Base-by-base conservation (phyloP, 176 grass and related monocot genomes). In the Carex pumila region DNA sequence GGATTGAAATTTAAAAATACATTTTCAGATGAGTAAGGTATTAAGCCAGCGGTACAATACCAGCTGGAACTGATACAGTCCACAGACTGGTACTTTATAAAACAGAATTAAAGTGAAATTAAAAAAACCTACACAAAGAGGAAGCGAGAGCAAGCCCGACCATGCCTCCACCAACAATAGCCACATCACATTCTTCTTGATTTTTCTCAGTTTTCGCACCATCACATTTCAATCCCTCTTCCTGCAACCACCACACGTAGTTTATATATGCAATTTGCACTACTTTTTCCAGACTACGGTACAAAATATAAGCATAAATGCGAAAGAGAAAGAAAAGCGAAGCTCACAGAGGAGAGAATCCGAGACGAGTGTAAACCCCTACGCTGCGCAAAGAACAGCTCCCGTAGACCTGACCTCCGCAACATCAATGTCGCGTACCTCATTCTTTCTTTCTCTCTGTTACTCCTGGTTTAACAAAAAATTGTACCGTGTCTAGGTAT, bases 81-180 rank as follows among this genome's bases (percentile, higher is more conserved):
- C 25, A 25, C 25, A 34, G 1, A 34, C 32, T 34, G 32, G 32
- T 34, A 34, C 32, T 34, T 2, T 2, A 34, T 34, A 34, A 34
- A 34, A 34, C 32, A 34, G 32, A 34, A 30, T 25, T 25, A 25
- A 30, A 54, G 80, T 71, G 5, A 55, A 7, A 83, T 72, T 49
- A 86, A 58, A 71, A 90, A 94, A 89, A 98, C 86, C 85, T 93
- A 99, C 96, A 99, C 54, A 99, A 61, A 89, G 96, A 93, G 81
- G 91, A 94, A 65, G 93, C 96, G 65, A 95, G 81, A 22, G 93
- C 93, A 81, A 99, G 84, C 17, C 96, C 96, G 34, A 99, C 93
- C 96, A 99, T 95, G 43, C 93, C 93, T 85, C 96, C 96, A 49
- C 96, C 96, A n/a, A 95, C 87, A 9, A 99, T 89, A 12, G 96